phyloP scores from a whole-genome alignment of 768 basidiomycete species.

The Pluteus cervinus region DNA sequence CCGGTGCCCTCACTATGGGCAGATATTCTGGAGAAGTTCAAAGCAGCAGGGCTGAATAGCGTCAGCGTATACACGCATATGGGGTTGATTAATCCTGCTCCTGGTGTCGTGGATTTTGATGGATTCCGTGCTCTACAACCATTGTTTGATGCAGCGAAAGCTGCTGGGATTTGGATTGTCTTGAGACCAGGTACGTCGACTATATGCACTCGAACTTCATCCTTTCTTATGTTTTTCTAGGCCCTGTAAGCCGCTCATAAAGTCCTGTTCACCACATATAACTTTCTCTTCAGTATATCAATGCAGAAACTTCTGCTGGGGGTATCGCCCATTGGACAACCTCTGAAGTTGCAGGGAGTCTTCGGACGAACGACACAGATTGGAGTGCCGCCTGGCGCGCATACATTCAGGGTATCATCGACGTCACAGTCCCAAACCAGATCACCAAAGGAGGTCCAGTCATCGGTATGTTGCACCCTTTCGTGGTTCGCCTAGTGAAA shows the following conservation, averaged over 20 bases:
- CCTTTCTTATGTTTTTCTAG: neutral
- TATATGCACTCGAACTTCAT: conserved; percentile 6
- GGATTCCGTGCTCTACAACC: conserved; percentile 66
- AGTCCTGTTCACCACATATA: neutral
- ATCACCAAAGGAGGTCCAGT: conserved; percentile 71
- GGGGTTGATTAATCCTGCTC: conserved; percentile 72
- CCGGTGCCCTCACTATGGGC: conserved; percentile 78
- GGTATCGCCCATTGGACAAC: conserved; percentile 71
- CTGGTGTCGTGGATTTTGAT: conserved; percentile 66
- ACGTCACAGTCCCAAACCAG: conserved; percentile 56
- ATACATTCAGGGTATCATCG: conserved; percentile 64
- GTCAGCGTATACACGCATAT: conserved; percentile 78
- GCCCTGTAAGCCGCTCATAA: conserved; percentile 4
- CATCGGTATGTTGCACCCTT: conserved; percentile 46
- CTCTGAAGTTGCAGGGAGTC: conserved; percentile 51
- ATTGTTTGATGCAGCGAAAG: conserved; percentile 68
- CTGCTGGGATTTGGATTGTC: conserved; percentile 72
- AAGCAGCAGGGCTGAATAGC: conserved; percentile 75
- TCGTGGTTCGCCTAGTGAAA: neutral
- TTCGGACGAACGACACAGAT: conserved; percentile 72
- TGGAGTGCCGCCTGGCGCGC: conserved; percentile 66
- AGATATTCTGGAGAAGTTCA: conserved; percentile 76
- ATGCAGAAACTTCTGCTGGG: conserved; percentile 77
- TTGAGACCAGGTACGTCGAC: conserved; percentile 62
- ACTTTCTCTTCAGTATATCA: conserved; percentile 48